These are phyloP conservation scores for Penicillium sp. DNA, from an alignment of 2,329 filamentous ascomycete species.

Conservation along the genomic window DNA sequence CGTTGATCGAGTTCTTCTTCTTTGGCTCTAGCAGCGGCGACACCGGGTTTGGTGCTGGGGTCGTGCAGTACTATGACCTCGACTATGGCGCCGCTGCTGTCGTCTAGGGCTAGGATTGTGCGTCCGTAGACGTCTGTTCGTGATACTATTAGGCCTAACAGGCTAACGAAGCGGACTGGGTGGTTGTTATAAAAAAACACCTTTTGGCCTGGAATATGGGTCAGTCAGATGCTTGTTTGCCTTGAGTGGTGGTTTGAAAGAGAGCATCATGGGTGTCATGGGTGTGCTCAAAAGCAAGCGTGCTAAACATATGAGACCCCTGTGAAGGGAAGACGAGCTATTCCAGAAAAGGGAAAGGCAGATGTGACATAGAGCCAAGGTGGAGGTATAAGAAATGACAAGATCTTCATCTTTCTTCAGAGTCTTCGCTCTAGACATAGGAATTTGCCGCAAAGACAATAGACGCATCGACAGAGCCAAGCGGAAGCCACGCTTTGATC, in stretches of 20 bases:
- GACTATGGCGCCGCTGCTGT: constrained; percentile 60
- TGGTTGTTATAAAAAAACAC: constrained; percentile 71
- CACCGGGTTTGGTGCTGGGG: constrained; percentile 1
- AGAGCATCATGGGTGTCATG: not conserved
- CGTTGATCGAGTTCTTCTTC: not conserved
- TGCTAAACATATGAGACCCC: not conserved
- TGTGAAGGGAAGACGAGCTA: not conserved
- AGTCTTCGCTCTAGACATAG: not conserved
- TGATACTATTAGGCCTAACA: constrained; percentile 70
- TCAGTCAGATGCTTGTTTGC: not conserved
- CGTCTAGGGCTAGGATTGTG: constrained; percentile 59
- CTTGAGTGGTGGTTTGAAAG: not conserved
- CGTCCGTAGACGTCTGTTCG: constrained; percentile 56
- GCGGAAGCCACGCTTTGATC: not conserved
- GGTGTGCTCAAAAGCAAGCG: not conserved
- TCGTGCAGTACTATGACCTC: constrained; percentile 53
- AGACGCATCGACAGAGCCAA: not conserved
- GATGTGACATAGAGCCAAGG: no score
- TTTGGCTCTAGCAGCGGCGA: not conserved
- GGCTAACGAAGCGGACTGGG: constrained; percentile 72
- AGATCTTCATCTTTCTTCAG: not conserved
- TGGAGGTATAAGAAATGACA: not conserved
- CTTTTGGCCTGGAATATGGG: constrained; percentile 49
- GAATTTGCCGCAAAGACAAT: not conserved
- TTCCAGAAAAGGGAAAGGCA: no score